Evolutionary conservation across 306 rosid genomes (phyloP).

Genomic region (Quercus ilex): DNA sequence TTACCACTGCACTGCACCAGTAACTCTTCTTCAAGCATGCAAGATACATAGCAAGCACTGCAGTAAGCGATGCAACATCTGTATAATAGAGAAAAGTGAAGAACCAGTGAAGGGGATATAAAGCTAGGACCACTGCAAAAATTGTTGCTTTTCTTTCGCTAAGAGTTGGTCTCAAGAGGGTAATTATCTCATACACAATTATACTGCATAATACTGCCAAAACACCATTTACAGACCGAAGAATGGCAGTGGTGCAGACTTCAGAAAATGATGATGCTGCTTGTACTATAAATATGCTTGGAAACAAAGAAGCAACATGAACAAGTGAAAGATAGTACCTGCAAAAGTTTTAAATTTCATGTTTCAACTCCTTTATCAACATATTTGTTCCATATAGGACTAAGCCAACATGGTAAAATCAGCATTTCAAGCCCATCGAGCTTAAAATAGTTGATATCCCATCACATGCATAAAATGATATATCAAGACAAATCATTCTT

Average conservation of each 20-base stretch:
- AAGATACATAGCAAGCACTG: conserved; percentile 81
- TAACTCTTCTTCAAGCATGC: conserved; percentile 73
- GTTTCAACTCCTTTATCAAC: conserved; percentile 25
- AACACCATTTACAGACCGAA: conserved; percentile 68
- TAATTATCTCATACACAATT: conserved; percentile 60
- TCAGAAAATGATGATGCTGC: conserved; percentile 56
- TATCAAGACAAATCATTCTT: neutral
- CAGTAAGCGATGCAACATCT: conserved; percentile 78
- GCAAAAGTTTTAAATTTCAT: conserved; percentile 40
- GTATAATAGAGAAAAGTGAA: conserved; percentile 87
- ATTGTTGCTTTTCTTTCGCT: conserved; percentile 58
- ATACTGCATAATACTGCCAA: conserved; percentile 67
- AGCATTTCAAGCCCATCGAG: neutral
- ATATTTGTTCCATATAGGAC: neutral
- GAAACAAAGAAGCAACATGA: conserved; percentile 85
- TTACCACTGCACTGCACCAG: conserved; percentile 89
- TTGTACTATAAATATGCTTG: conserved; percentile 50
- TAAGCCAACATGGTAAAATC: neutral
- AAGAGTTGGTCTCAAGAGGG: conserved; percentile 69
- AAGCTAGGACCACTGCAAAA: conserved; percentile 57
- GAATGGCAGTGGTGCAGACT: conserved; percentile 55
- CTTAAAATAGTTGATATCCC: neutral
- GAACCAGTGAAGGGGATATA: conserved; percentile 92
- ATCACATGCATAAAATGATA: neutral
- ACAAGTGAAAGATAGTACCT: conserved; percentile 97